A percentile compares a stretch with the other conserved stretches of the same genome.
Conservation (phyloP, 2,329 filamentous ascomycete species). For the Akanthomyces muscarius region DNA sequence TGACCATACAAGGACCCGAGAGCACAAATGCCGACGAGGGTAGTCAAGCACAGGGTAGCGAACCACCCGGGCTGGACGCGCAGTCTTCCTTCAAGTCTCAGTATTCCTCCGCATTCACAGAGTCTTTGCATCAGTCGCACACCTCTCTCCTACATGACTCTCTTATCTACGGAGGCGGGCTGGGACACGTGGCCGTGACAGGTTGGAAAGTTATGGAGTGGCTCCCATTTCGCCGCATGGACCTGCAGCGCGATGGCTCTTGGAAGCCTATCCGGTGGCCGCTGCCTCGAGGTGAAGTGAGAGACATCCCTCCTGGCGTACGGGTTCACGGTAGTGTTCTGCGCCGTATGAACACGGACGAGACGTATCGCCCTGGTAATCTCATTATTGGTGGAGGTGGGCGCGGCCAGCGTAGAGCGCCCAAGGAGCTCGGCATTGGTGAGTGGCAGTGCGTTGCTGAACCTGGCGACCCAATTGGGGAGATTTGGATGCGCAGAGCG, state of each 20-base stretch:
- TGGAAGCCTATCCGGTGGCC: constrained; percentile 83
- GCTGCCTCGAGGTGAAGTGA: constrained; percentile 69
- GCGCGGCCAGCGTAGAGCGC: constrained; percentile 60
- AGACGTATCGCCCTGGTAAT: constrained; percentile 70
- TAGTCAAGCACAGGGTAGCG: background rate
- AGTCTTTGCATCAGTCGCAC: constrained; percentile 40
- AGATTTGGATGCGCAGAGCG: constrained; percentile 54
- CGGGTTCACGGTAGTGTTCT: constrained; percentile 72
- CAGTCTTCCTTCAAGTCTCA: background rate
- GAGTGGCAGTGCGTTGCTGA: constrained; percentile 66
- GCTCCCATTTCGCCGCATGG: constrained; percentile 76
- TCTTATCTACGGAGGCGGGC: constrained; percentile 59
- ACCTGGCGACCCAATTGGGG: constrained; percentile 63
- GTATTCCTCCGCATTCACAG: constrained; percentile 44
- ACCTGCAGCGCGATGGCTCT: constrained; percentile 64
- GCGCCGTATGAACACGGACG: constrained; percentile 61
- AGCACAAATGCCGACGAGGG: background rate
- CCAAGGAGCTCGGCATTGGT: constrained; percentile 60
- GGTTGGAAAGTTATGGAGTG: constrained; percentile 79
- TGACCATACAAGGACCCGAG: background rate
- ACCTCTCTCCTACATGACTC: constrained; percentile 64
- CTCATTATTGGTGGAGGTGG: constrained; percentile 77
- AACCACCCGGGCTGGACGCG: background rate
- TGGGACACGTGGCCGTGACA: constrained; percentile 51
- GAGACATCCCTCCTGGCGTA: constrained; percentile 69